Evolutionary conservation across 176 grass and related monocot genomes (phyloP), one percentile per base, ranked within the genome.

Genomic region (Ananas comosus): DNA sequence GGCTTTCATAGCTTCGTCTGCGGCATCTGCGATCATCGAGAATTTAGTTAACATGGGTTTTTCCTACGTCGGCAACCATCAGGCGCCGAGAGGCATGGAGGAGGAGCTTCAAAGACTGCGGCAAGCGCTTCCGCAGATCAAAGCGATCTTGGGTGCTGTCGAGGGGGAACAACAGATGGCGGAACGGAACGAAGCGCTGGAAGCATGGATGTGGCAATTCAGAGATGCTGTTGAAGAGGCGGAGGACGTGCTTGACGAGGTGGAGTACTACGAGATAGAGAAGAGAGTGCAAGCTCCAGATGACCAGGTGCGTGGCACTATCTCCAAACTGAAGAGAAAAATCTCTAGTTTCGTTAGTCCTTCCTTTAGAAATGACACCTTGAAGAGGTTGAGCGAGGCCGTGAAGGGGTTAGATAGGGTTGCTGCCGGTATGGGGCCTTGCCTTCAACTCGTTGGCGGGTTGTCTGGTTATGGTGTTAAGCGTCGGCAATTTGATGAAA

Each of bases 201-300:
- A 69, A 8, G 25, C 11, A 23, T 69, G 76, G 52, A 17, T 79
- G 53, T 69, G 67, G 76, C 64, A 69, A 14, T 51, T 79, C 13
- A 70, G 65, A 79, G 76, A 79, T 58, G 76, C 67, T 4, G 9
- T 69, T 13, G 64, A 79, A 21, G 66, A 48, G 12, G 76, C 76
- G 0, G 66, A 79, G 0, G 67, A 79, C 18, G 53, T 53, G 33
- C 76, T 79, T 7, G 76, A 79, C 16, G 65, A 68, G 5, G 18
- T 79, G 6, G 53, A 71, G 50, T 71, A 79, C 18, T 50, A 25
- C 14, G 5, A 25, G 0, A 12, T 70, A 10, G 67, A 79, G 64
- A 54, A 71, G 12, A 64, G 51, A 79, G 42, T 69, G 3, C 1
- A 48, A 47, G 28, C n/a, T 6, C 9, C 14, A 4, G 66, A 70